Evolutionary conservation across 331 rosid species (phyloP), one percentile per base, ranked within the genome.

Genomic region (Quercus lobata): DNA sequence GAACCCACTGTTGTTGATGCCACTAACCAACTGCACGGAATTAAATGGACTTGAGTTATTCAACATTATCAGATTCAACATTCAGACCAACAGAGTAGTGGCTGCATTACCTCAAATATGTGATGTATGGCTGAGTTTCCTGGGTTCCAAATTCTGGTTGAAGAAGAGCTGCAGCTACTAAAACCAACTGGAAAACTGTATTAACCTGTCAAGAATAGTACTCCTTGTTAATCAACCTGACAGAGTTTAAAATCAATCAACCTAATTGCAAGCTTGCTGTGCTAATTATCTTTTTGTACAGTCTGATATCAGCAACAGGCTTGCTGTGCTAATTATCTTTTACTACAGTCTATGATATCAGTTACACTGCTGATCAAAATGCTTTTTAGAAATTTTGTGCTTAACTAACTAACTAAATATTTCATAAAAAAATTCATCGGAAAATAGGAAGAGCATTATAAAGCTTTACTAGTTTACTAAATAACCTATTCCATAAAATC

Each of bases 111-210:
- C 97, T 95, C 82, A 91, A 79, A 84, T 83, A 90, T 57, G 91
- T 84, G 71, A 95, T 76, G 80, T 90, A 91, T 19, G 83, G 8
- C 57, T 86, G 83, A 11, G 94, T 92, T 73, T 91, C 97, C 52
- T 24, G 87, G 22, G 97, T 93, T 79, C 99, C 97, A 82, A 90
- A 89, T 65, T 95, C 97, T 1, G 99, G 99, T 83, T 93, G 97
- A 71, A 93, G 87, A 57, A 95, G 97, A 58, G 96, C 99, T 24
- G 88, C 94, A 41, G 90, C 94, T 17, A 95, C 99, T 74, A 95
- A 85, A 62, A 78, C 80, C 80, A 93, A 82, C 86, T 95, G 99
- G 85, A 93, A 85, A 53, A 93, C 97, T 19, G 99, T 93, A 83
- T 95, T 95, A 69, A 93, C 90, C 98, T 95, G 91, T 74, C 52